Percentiles rank a stretch among this genome's conserved stretches.
Conservation (phyloP, 164 flowering plant genomes). For the Cinnamomum chago region DNA sequence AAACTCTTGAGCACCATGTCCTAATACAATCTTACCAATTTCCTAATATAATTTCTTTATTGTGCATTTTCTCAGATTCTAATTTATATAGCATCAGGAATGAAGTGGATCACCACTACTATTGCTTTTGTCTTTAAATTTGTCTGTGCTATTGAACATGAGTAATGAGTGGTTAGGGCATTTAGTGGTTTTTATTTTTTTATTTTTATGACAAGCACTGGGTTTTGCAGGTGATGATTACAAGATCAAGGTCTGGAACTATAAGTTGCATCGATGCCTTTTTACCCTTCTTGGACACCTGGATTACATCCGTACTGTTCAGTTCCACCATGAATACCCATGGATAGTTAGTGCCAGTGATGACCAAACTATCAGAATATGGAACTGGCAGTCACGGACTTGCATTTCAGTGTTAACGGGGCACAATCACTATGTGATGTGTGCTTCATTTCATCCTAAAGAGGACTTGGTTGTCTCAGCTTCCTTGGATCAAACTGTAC, state of each 20-base stretch:
- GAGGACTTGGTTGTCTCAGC: constrained; percentile 94
- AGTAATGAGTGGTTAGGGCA: no score
- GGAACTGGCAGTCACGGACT: constrained; percentile 99
- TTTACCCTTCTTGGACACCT: constrained; percentile 89
- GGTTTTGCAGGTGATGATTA: constrained; percentile 82
- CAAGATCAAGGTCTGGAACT: constrained; percentile 92
- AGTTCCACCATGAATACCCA: constrained; percentile 77
- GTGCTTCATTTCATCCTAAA: constrained; percentile 83
- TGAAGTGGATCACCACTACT: no score
- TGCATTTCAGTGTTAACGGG: constrained; percentile 81
- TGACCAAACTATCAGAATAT: constrained; percentile 86
- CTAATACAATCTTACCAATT: no score
- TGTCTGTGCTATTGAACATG: no score
- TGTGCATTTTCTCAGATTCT: background rate
- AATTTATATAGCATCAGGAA: no score
- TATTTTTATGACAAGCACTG: no score
- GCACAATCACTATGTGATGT: constrained; percentile 90
- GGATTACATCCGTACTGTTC: constrained; percentile 91
- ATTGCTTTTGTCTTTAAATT: no score
- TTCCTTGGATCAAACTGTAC: constrained; percentile 88
- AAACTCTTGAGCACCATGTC: no score
- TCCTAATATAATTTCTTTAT: no score
- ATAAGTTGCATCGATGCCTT: constrained; percentile 64
- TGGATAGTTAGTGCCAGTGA: constrained; percentile 96
- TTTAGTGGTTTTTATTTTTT: no score